Evolutionary conservation across 495 filamentous ascomycete species (phyloP).

Genomic region (Talaromyces trachyspermus): DNA sequence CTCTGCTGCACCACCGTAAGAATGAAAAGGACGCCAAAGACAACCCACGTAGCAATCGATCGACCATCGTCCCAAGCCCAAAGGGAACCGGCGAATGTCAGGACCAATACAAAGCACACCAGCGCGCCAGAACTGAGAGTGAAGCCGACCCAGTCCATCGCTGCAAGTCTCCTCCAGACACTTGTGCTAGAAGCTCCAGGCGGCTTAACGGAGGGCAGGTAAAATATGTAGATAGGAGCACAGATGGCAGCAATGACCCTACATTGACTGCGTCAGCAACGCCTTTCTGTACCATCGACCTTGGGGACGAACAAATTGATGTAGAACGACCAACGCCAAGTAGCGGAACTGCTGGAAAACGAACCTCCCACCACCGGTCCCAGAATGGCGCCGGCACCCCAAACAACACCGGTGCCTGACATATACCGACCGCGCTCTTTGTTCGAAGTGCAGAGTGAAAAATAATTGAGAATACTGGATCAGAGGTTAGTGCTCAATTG

Average conservation of each 20-base stretch:
- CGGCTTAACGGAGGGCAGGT: slow-evolving; percentile 42
- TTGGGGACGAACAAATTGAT: slow-evolving; percentile 40
- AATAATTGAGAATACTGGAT: slow-evolving; percentile 19
- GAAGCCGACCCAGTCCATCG: slow-evolving; percentile 26
- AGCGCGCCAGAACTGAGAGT: slow-evolving; percentile 14
- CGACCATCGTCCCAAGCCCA: slow-evolving; percentile 20
- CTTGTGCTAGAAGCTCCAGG: slow-evolving; percentile 24
- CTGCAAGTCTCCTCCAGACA: slow-evolving; percentile 57
- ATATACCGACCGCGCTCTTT: slow-evolving; percentile 30
- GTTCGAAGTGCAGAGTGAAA: slow-evolving; percentile 23
- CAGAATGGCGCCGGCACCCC: slow-evolving; percentile 40
- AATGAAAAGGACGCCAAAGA: slow-evolving; percentile 16
- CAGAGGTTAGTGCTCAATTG: neutral
- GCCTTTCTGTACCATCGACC: too few species aligned
- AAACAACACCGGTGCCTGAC: slow-evolving; percentile 23
- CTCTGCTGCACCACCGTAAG: slow-evolving; percentile 36
- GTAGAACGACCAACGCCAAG: slow-evolving; percentile 38
- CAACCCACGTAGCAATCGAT: slow-evolving; percentile 20
- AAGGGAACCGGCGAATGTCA: slow-evolving; percentile 25
- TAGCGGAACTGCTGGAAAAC: slow-evolving; percentile 22
- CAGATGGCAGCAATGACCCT: slow-evolving; percentile 37
- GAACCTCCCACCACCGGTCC: slow-evolving; percentile 35
- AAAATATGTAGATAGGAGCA: slow-evolving; percentile 47
- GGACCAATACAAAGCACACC: slow-evolving; percentile 15
- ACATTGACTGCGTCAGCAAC: neutral